Evolutionary conservation across 2,329 filamentous ascomycete species (phyloP), one percentile per base, ranked within the genome.

Genomic region (Didymosphaeria variabile): DNA sequence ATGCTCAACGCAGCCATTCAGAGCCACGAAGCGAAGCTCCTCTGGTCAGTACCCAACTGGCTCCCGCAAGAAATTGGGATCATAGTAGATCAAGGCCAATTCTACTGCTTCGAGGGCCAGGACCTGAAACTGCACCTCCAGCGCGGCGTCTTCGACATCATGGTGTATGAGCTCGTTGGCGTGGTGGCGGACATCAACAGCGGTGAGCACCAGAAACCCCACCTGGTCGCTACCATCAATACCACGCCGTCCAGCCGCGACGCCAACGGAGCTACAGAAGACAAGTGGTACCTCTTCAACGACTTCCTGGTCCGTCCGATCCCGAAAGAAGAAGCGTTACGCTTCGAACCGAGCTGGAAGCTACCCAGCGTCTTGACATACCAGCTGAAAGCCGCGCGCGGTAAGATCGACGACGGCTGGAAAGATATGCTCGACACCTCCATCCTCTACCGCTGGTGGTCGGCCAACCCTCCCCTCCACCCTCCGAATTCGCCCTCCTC

Each of bases 201-300:
- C 58, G 91, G 89, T 5, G 90, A 94, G 68, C 89, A 92, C 40
- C 91, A 96, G 72, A 95, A 94, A 73, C 88, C 93, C 0, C 95
- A 99, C 79, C 83, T 99, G 23, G 93, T 98, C 8, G 92, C 93
- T 12, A 91, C 97, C 77, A 88, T 97, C 67, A 96, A 99, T 76
- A 91, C 93, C 59, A 86, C 87, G 13, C 88, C 92, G 55, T 88
- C 91, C 0, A 87, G 88, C 57, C 82, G 84, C 0, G 83, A 86
- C 10, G 53, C 29, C 5, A 46, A n/a, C 45, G 53, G 13, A 3
- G 10, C 29, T 44, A 82, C 81, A 3, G 85, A 88, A 65, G 90
- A 87, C 71, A 90, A 90, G 69, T 99, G 96, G 96, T 93, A 98
- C 79, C 80, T 99, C 1, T 97, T 99, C 82, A 99, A 99, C 70